Conservation (phyloP, 345 rosid species). For the Rhodamnia argentea region DNA sequence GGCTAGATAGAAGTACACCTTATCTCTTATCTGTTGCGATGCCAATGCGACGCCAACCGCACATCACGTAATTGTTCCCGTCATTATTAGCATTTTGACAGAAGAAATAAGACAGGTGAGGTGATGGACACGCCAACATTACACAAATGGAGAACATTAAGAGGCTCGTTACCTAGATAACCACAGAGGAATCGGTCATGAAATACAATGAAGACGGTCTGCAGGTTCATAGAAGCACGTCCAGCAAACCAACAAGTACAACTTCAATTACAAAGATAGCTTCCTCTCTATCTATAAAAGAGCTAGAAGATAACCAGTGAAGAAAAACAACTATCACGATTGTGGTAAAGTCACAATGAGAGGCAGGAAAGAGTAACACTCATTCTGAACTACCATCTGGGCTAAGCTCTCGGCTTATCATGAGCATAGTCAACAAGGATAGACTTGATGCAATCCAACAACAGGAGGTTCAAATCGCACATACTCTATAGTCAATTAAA, state of each 20-base stretch:
- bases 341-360: not conserved
- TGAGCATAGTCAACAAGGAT: not conserved
- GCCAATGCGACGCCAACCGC: rapidly evolving
- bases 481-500: not conserved
- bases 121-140: not conserved
- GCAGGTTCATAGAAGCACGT: not conserved
- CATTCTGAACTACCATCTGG: not conserved
- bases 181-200: not conserved
- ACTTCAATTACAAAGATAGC: not conserved
- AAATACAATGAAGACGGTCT: not conserved
- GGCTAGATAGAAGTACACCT: not conserved
- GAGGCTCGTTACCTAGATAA: not conserved
- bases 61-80: not conserved
- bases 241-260: not conserved
- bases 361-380: not conserved
- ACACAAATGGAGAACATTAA: not conserved
- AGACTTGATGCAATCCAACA: not conserved
- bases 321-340: not conserved
- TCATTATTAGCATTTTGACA: not conserved
- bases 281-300: not conserved
- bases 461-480: not conserved
- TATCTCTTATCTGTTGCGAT: not conserved
- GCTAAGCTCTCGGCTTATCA: not conserved
- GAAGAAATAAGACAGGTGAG: not conserved
- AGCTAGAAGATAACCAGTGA: not conserved